Evolutionary conservation across 495 filamentous ascomycete genomes (phyloP), one percentile per base, ranked within the genome.

Genomic region (Recurvomyces mirabilis): DNA sequence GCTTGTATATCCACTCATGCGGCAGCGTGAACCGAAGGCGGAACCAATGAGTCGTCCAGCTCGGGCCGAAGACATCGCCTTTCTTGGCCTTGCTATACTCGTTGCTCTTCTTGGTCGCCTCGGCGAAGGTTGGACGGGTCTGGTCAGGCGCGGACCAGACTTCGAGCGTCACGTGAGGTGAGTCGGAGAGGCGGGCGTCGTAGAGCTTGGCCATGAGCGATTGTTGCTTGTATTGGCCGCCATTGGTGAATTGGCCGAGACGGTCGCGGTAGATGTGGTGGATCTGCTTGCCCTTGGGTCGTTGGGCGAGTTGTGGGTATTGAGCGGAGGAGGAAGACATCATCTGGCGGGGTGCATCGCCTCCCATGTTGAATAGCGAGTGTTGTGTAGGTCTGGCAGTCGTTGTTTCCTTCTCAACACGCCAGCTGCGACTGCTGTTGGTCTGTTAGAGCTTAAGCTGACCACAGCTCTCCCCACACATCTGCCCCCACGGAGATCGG

Each of bases 41-140:
- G 71, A 96, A 91, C 91, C 91, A 98, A 63, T 95, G 89, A n/a
- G 91, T 98, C 0, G 86, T 86, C 91, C 91, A 98, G 34, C 87
- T 88, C 10, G 91, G 91, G 3, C 91, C 91, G 54, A 95, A 95
- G 12, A 68, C 74, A 43, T 78, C 71, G 23, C 89, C 87, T 41
- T 87, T 78, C 13, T 69, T 67, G 1, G 89, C 82, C n/a, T 74
- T 66, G 22, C 70, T 70, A 65, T 93, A 98, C 29, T 83, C 69
- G 46, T 88, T 77, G 26, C 82, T 69, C 46, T 88, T 76, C 17
- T 76, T 81, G 25, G 79, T 81, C 14, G 89, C 91, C 28, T 95
- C 87, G 43, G 88, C 61, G 65, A 98, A 98, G n/a, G 81, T 75
- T 12, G 93, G 91, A 17, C 91, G 76, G 28, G 73, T 67, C 29